Percentiles rank a stretch among this genome's conserved stretches.
Conservation (phyloP, 352 stramenopile species). For the Thalassiosira mediterranea region DNA sequence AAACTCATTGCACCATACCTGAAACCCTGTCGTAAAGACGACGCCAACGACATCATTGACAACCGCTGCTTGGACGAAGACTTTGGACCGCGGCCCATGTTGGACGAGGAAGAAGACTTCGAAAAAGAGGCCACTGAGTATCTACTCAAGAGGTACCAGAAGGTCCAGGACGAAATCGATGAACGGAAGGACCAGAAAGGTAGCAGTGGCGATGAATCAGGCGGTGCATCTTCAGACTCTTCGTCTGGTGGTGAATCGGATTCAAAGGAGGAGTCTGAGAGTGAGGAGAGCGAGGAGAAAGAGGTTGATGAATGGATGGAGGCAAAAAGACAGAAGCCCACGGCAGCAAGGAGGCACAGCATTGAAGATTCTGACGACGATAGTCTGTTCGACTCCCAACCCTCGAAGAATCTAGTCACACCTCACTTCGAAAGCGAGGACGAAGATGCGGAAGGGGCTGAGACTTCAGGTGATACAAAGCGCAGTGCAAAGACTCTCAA, state of each 20-base stretch:
- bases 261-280: slow-evolving; percentile 31
- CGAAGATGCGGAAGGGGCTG: neutral
- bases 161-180: too few relatives aligned
- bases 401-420: neutral
- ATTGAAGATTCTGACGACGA: slow-evolving; percentile 6
- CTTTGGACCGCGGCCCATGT: neutral
- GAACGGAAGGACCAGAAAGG: slow-evolving; percentile 4
- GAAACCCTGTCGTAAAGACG: slow-evolving; percentile 24
- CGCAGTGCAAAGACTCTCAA: too few relatives aligned
- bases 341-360: slow-evolving; percentile 3
- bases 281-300: slow-evolving; percentile 45
- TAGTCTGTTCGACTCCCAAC: neutral
- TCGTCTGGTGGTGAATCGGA: slow-evolving; percentile 31
- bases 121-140: slow-evolving; percentile 12
- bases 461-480: too few relatives aligned
- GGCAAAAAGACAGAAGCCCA: slow-evolving; percentile 27
- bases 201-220: neutral
- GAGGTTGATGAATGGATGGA: slow-evolving; percentile 65
- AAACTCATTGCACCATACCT: slow-evolving; percentile 63
- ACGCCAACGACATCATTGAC: slow-evolving; percentile 51
- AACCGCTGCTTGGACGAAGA: slow-evolving; percentile 22
- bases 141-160: neutral
- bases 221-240: neutral
- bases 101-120: slow-evolving; percentile 8
- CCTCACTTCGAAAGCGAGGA: neutral